Percentiles rank a stretch among this genome's conserved stretches.
phyloP scores from a whole-genome alignment of 192 early-diverging fungal genomes.

The Coemansia javaensis region DNA sequence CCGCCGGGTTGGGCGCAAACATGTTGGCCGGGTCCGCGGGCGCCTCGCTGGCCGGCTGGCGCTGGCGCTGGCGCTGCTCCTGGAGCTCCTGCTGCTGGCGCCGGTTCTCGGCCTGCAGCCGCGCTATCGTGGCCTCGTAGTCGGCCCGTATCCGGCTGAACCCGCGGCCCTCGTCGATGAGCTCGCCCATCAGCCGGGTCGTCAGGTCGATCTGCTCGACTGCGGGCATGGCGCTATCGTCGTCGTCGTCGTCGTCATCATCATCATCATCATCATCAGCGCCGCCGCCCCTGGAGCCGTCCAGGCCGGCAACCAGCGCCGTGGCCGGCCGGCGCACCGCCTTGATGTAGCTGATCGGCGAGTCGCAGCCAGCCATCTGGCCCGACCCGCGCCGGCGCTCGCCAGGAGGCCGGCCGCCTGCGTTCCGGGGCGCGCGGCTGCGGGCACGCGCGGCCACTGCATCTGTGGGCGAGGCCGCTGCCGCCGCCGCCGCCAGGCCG shows the following conservation, averaged over 20 bases:
- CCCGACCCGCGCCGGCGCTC: background rate
- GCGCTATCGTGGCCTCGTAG: slow-evolving; percentile 14
- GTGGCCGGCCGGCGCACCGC: background rate
- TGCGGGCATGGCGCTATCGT: too few species aligned
- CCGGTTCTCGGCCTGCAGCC: slow-evolving; percentile 14
- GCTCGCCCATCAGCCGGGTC: slow-evolving; percentile 13
- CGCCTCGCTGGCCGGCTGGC: background rate
- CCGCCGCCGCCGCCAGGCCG: slow-evolving; percentile 10
- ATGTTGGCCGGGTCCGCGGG: slow-evolving; percentile 9
- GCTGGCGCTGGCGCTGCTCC: background rate
- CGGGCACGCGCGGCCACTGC: slow-evolving; percentile 26
- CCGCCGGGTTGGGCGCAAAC: slow-evolving; percentile 16
- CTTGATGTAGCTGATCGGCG: background rate
- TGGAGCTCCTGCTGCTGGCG: slow-evolving; percentile 14
- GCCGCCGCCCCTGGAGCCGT: too few species aligned
- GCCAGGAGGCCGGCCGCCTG: too few species aligned
- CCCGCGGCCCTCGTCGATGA: slow-evolving; percentile 21
- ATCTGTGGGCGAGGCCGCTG: slow-evolving; percentile 35
- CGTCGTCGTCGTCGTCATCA: background rate
- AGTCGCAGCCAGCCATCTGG: background rate
- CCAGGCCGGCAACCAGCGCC: background rate
- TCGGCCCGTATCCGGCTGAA: slow-evolving; percentile 13
- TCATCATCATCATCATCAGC: too few species aligned
- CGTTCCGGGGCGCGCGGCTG: slow-evolving; percentile 10
- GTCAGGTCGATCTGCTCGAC: slow-evolving; percentile 9